Base-by-base conservation (phyloP, 2,329 filamentous ascomycete genomes). In the Epicoccum sorghinum region DNA sequence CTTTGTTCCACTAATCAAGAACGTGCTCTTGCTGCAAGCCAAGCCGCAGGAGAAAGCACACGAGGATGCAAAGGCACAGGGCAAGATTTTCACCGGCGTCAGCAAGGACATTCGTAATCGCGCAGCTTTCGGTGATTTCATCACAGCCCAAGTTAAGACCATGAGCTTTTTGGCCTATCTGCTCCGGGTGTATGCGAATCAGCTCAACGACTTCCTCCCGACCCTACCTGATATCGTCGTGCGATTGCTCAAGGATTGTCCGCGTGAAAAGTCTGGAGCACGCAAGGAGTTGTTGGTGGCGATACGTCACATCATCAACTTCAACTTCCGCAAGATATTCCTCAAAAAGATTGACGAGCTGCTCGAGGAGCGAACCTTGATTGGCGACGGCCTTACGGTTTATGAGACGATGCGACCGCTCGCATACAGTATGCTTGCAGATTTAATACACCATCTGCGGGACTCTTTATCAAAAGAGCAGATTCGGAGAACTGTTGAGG, bases 161-260 rank as follows among this genome's bases (percentile, higher is more conserved):
- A 98, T 99, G 93, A 98, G 93, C 68, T 99, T 99, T 68, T 75
- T 99, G 62, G 96, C 96, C 1, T 99, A 98, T 70, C 79, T 99
- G 0, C 83, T 99, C 10, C 82, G 95, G 38, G 89, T 96, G 42
- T 96, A 97, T 74, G 87, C 92, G 2, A 88, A 89, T 53, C 90
- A 96, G 61, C 79, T 99, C 8, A 86, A 86, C 9, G 95, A 99
- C 65, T 98, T 99, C 66, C 79, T 99, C 25, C 89, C 87, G 0
- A 89, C 86, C 0, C 79, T 99, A 13, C 95, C 95, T 0, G 88
- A 89, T 30, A 93, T 98, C 33, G 91, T 98, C 3, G 91, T 99
- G 6, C 86, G 95, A 5, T 78, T 99, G 40, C 80, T 99, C 40
- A 91, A 96, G 69, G 95, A 99, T 70, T 98, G 95, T 55, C 95